Evolutionary conservation across 2,329 filamentous ascomycete genomes (phyloP).

Genomic region (Beauveria sp.): DNA sequence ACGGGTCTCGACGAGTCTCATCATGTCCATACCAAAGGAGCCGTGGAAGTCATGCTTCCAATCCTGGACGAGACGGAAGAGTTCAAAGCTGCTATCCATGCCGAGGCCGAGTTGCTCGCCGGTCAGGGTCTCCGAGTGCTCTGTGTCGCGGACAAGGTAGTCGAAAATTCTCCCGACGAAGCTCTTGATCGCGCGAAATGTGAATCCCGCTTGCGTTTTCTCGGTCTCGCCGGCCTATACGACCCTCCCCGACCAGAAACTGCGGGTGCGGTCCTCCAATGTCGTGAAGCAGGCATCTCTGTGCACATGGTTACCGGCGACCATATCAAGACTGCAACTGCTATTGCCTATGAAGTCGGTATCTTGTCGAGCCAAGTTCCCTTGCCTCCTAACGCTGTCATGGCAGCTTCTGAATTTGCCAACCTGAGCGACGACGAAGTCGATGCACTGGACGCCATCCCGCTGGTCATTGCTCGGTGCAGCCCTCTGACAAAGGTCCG

Average conservation of each 20-base stretch:
- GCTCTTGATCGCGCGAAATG: conserved; percentile 42
- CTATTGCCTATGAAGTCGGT: conserved; percentile 58
- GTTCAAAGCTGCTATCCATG: conserved; percentile 37
- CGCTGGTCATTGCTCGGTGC: conserved; percentile 62
- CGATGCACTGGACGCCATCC: conserved; percentile 52
- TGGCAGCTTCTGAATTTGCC: conserved; percentile 58
- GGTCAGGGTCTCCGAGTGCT: conserved; percentile 60
- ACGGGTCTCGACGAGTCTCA: conserved; percentile 25
- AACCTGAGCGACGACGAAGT: conserved; percentile 54
- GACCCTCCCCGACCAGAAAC: conserved; percentile 65
- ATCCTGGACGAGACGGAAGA: conserved; percentile 40
- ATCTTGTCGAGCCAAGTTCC: conserved; percentile 39
- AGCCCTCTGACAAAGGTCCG: conserved; percentile 66
- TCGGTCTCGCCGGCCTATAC: conserved; percentile 66
- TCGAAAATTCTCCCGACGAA: conserved; percentile 27
- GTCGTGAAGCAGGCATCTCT: conserved; percentile 52
- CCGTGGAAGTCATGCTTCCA: conserved; percentile 48
- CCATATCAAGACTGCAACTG: conserved; percentile 58
- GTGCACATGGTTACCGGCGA: conserved; percentile 67
- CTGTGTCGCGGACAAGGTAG: conserved; percentile 50
- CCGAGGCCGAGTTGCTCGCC: conserved; percentile 48
- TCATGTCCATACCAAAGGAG: conserved; percentile 50
- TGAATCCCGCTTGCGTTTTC: conserved; percentile 51
- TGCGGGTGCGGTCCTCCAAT: conserved; percentile 50
- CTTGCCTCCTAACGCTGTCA: conserved; percentile 39